A percentile compares a stretch with the other conserved stretches of the same genome.
Conservation (phyloP, 306 rosid species). For the Datisca glomerata region DNA sequence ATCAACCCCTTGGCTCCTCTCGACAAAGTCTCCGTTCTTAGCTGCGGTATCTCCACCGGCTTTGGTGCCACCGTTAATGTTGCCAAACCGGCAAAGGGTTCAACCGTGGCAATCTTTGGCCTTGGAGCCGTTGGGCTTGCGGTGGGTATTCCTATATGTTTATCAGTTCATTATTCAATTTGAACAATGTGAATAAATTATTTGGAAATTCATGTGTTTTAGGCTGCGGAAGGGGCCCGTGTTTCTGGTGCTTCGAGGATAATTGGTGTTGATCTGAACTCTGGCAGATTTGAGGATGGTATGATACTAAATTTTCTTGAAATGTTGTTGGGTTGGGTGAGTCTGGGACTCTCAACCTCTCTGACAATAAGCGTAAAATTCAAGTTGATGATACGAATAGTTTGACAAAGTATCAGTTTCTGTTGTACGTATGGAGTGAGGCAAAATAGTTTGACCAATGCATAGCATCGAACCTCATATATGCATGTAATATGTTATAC, state of each 20-base stretch:
- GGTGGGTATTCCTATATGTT: slow-evolving; percentile 7
- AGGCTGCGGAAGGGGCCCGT: slow-evolving; percentile 15
- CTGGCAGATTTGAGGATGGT: background rate
- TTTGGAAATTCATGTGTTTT: background rate
- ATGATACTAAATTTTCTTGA: background rate
- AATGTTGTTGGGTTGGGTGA: background rate
- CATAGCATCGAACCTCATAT: no score
- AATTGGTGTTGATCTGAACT: slow-evolving; percentile 10
- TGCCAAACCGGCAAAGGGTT: slow-evolving; percentile 28
- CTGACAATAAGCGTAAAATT: no score
- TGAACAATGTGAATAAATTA: background rate
- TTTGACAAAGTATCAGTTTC: no score
- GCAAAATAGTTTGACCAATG: no score
- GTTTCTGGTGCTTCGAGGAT: slow-evolving; percentile 12
- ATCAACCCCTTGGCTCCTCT: slow-evolving; percentile 30
- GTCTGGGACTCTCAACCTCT: no score
- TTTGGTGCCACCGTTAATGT: slow-evolving; percentile 29
- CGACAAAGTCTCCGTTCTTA: slow-evolving; percentile 29
- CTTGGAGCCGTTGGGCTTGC: slow-evolving; percentile 23
- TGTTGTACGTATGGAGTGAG: no score
- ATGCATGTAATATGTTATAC: no score
- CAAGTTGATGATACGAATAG: no score
- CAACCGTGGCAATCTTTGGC: slow-evolving; percentile 15
- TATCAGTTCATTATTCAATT: background rate
- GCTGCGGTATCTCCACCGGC: slow-evolving; percentile 35